Evolutionary conservation across 139 green algal species (phyloP), one percentile per base, ranked within the genome.

Genomic region (Mesotaenium endlicherianum): DNA sequence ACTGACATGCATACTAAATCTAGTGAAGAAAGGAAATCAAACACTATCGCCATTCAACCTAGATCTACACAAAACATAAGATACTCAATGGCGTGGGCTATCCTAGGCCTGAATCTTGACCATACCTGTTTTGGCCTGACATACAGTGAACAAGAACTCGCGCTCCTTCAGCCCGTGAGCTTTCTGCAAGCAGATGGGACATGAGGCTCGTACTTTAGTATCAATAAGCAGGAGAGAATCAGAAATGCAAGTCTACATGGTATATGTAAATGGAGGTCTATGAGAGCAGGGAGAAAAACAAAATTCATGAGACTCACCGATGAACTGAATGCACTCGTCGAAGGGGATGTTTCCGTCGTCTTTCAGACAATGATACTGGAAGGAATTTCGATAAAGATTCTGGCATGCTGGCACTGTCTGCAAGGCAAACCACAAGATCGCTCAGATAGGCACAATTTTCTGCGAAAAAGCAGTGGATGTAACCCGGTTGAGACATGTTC

Each of bases 341-440:
- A 86, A 86, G 47, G 72, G 49, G 34, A 86, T 67, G 41, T 30
- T 30, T 39, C 87, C 75, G 49, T 72, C 78, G 34, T 86, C 80
- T 53, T 86, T 86, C 0, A 86, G n/a, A 39, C 36, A 72, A 75
- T 95, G 88, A 86, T 98, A 98, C 0, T 70, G 92, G 78, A 98
- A 98, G 1, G 92, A 95, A 90, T 97, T 98, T 11, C 90, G 93
- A 90, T 94, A 98, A n/a, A 98, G 84, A 0, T 90, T 87, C 16
- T 93, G 92, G 81, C 91, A 95, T 17, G 77, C 88, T 30, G 94
- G 94, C 39, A 97, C 95, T 3, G 90, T 94, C 94, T 97, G 91
- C 89, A 67, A n/a, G 11, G 50, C 8, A 74, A 64, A 64, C 20
- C 53, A 64, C 20, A 64, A 64, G 26, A 26, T 34, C 20, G 26